Evolutionary conservation across 2,329 filamentous ascomycete species (phyloP).

Genomic region (Coniella lustricola): DNA sequence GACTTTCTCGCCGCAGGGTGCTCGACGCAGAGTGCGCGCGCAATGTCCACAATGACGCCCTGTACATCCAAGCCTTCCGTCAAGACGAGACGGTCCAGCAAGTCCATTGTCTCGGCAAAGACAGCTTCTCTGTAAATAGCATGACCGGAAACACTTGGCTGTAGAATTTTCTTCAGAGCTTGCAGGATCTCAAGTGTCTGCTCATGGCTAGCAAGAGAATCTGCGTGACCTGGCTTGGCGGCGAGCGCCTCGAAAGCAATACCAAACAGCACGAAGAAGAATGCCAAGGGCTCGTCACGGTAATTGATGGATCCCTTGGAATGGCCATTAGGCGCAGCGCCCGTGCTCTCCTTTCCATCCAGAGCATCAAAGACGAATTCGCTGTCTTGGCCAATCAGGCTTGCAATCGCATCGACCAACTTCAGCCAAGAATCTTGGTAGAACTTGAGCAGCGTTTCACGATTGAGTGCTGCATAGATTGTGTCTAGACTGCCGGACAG

Average conservation of each 20-base stretch:
- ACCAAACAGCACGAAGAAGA: slow-evolving; percentile 97
- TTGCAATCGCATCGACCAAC: slow-evolving; percentile 93
- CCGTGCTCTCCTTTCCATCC: slow-evolving; percentile 67
- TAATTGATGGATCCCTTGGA: slow-evolving; percentile 77
- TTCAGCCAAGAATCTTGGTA: slow-evolving; percentile 98
- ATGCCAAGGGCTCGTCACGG: slow-evolving; percentile 92
- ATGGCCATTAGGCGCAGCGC: slow-evolving; percentile 39
- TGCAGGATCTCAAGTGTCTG: slow-evolving; percentile 79
- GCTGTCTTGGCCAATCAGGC: slow-evolving; percentile 93
- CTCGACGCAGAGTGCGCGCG: slow-evolving; percentile 78
- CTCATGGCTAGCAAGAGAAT: slow-evolving; percentile 63
- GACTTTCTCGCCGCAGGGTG: slow-evolving; percentile 80
- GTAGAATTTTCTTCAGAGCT: slow-evolving; percentile 88
- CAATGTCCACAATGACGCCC: slow-evolving; percentile 87
- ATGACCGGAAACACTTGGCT: slow-evolving; percentile 89
- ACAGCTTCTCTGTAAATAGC: slow-evolving; percentile 94
- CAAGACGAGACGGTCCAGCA: slow-evolving; percentile 83
- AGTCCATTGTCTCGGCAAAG: slow-evolving; percentile 94
- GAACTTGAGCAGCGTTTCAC: slow-evolving; percentile 87
- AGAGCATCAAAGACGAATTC: slow-evolving; percentile 96
- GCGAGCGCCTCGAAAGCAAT: slow-evolving; percentile 94
- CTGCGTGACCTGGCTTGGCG: slow-evolving; percentile 61
- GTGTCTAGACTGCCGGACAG: slow-evolving; percentile 82
- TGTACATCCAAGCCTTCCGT: slow-evolving; percentile 88
- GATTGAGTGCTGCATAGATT: slow-evolving; percentile 89